A percentile compares a stretch with the other conserved stretches of the same genome.
Conservation (phyloP, 768 basidiomycete genomes). For the Lentinus tigrinus region DNA sequence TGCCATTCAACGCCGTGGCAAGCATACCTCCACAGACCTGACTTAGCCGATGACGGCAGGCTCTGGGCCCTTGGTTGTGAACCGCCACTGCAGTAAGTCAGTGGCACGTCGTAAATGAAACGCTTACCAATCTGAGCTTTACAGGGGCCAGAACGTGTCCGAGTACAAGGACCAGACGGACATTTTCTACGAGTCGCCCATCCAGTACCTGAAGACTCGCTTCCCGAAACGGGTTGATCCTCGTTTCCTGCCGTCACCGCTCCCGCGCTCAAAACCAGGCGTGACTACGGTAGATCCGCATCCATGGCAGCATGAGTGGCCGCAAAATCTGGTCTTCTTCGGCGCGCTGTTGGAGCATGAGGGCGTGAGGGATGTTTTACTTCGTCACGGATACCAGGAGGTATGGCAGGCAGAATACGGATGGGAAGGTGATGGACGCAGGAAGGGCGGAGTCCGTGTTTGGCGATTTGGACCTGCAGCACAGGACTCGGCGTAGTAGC, state of each 20-base stretch:
- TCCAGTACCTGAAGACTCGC: constrained; percentile 57
- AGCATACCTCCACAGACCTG: constrained; percentile 75
- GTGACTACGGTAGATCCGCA: constrained; percentile 25
- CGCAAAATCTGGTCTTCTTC: constrained; percentile 80
- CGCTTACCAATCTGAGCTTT: constrained; percentile 1
- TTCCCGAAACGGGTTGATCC: constrained; percentile 68
- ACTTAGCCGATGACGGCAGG: constrained; percentile 51
- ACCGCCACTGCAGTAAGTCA: constrained; percentile 78
- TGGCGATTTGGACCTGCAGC: constrained; percentile 9
- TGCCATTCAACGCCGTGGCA: constrained; percentile 97
- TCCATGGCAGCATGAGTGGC: constrained; percentile 75
- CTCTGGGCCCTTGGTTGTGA: constrained; percentile 92
- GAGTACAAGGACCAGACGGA: constrained; percentile 80
- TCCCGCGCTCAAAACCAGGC: constrained; percentile 52
- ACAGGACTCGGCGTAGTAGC: not conserved
- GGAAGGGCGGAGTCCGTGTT: constrained; percentile 27
- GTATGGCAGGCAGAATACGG: constrained; percentile 25
- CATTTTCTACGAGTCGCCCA: constrained; percentile 75
- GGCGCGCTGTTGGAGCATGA: constrained; percentile 59
- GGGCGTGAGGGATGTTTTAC: constrained; percentile 15
- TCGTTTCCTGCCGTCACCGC: constrained; percentile 62
- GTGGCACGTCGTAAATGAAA: constrained; percentile 2
- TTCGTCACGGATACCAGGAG: constrained; percentile 15
- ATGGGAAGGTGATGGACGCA: constrained; percentile 25
- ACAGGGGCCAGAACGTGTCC: constrained; percentile 48